phyloP scores from a whole-genome alignment of 768 basidiomycete genomes.

The Calocybe gangraenosa region DNA sequence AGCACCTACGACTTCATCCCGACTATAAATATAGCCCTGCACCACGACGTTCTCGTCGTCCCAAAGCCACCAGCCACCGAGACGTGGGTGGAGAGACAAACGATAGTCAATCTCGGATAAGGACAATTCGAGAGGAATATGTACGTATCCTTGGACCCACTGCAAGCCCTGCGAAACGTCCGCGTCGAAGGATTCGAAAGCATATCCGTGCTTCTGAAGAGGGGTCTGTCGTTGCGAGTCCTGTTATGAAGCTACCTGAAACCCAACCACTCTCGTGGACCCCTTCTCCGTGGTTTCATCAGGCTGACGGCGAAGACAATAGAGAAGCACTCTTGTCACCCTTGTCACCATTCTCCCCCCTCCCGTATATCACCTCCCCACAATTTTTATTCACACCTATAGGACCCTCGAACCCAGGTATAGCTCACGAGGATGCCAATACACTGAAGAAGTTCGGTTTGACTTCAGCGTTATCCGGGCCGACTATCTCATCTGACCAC shows the following conservation, averaged over 20 bases:
- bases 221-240: slow-evolving; percentile 3
- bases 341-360: slow-evolving; percentile 20
- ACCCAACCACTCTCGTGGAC: slow-evolving; percentile 10
- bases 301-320: slow-evolving; percentile 13
- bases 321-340: slow-evolving; percentile 2
- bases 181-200: slow-evolving; percentile 24
- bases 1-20: slow-evolving; percentile 50
- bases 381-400: too few species aligned
- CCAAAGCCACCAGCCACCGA: slow-evolving; percentile 25
- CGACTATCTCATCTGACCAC: too few species aligned
- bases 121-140: slow-evolving; percentile 31
- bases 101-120: slow-evolving; percentile 23
- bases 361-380: slow-evolving; percentile 18
- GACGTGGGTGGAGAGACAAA: slow-evolving; percentile 11
- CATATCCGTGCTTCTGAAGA: slow-evolving; percentile 13
- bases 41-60: slow-evolving; percentile 27
- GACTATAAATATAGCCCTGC: slow-evolving; percentile 60
- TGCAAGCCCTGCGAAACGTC: slow-evolving; percentile 27
- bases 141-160: slow-evolving; percentile 29
- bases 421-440: too few species aligned
- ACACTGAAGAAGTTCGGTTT: too few species aligned
- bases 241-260: slow-evolving; percentile 1
- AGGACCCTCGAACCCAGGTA: too few species aligned
- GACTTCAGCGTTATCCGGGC: too few species aligned
- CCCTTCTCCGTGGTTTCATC: slow-evolving; percentile 12